Evolutionary conservation across 2,329 filamentous ascomycete species (phyloP), one percentile per base, ranked within the genome.

Genomic region (Didymella exigua): DNA sequence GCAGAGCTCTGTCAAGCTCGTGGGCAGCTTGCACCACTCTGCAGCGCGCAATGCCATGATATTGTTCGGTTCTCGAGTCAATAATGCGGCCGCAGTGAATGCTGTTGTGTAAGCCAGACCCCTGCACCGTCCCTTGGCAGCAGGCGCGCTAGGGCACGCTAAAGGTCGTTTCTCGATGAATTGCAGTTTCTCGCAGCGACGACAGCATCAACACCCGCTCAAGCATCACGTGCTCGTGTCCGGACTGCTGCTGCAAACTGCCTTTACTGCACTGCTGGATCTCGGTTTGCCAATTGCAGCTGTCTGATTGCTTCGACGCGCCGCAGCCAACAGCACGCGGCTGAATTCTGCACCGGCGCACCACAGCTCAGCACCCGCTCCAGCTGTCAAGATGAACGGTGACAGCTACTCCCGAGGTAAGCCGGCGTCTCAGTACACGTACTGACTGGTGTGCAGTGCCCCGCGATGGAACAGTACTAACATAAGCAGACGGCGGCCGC

Each of bases 21-120:
- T 79, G 21, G 95, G 92, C 63, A 99, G 78, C 78, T 90, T 96
- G 61, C 86, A 86, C 95, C 95, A 99, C 72, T 91, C 89, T 14
- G 87, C 82, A n/a, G 86, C 79, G 26, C 81, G 82, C 29, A 79
- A 63, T 27, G 75, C 72, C 78, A 80, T 80, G 4, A 13, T 33
- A 27, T 16, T 27, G 41, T 36, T 16, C 23, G 21, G 8, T n/a
- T 3, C n/a, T 14, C 37, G 23, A 23, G 52, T 21, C 38, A 49
- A 49, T 26, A 49, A 49, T 26, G 52, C n/a, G 13, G 38, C 26
- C 6, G 36, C 36, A 6, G 23, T 27, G 23, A 40, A 27, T 31
- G 46, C 18, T 13, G 9, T 31, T 26, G 36, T 16, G n/a, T 24
- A 24, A 19, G 23, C 33, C 19, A 21, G 34, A 37, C 19, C 19